Evolutionary conservation across 1,284 basidiomycete species (phyloP), one percentile per base, ranked within the genome.

Genomic region (Singerocomus inundabilis): DNA sequence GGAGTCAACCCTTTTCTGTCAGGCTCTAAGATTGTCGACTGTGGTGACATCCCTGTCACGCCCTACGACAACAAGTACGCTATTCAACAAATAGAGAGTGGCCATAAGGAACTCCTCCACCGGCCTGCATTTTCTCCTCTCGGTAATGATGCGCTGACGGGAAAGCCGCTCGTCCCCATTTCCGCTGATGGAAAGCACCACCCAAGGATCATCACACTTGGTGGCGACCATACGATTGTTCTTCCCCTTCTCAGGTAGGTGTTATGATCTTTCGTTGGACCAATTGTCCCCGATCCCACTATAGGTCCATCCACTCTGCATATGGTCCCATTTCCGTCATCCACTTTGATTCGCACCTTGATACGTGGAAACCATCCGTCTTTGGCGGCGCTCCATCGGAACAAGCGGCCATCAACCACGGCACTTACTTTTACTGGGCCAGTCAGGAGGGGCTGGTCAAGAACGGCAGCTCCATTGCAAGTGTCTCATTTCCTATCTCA

Each of bases 401-500:
- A 0, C 81, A 84, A 53, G 84, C 84, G 1, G 79, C 80, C 29
- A 81, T 88, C 57, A 88, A 85, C 54, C 86, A 88, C 48, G 85
- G 85, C 16, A 88, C 85, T 6, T 88, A 87, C 69, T 89, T 89
- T 65, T 88, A 86, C 65, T 86, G 83, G 78, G 88, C 88, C 3
- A 81, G 80, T 55, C 75, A 83, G 59, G 88, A 90, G 64, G 87
- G 88, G 6, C 68, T 90, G 35, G 82, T 90, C 53, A 77, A 72
- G 57, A 88, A 89, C 54, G 87, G 87, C 57, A 79, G 82, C 44
- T 91, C 88, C 63, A 90, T 88, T 82, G 85, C 83, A 85, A 87
- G 85, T 85, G 61, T 74, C 67, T 64, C 57, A 58, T 70, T 60
- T 68, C 56, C 56, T 56, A 52, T 42, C 29, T 38, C 24, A 13